These are phyloP conservation scores for Phylloporus rhodoxanthus DNA, from an alignment of 768 basidiomycete genomes.

Conservation along the genomic window DNA sequence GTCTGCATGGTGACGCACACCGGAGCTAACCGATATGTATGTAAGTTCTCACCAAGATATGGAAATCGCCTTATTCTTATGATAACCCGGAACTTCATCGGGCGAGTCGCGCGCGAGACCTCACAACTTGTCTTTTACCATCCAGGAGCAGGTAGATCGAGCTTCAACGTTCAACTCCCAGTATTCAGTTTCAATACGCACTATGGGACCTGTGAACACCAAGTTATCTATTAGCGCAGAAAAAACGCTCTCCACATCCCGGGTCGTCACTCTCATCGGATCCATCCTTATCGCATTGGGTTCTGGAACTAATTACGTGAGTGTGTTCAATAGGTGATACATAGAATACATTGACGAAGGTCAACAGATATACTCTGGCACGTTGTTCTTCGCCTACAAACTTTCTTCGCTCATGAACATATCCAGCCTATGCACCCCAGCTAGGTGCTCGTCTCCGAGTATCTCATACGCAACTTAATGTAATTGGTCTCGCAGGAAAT, in stretches of 20 bases:
- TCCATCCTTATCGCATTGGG: constrained; percentile 57
- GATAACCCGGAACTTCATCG: no score
- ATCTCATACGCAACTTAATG: constrained; percentile 74
- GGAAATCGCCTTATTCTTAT: no score
- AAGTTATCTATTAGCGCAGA: constrained; percentile 21
- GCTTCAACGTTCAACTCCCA: no score
- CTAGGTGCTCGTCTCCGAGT: constrained; percentile 71
- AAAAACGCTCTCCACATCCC: constrained; percentile 33
- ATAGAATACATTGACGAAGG: background rate
- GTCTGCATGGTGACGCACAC: no score
- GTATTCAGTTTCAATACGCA: background rate
- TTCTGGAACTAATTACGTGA: constrained; percentile 72
- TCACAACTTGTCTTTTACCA: no score
- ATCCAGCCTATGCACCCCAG: constrained; percentile 78
- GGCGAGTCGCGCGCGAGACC: no score
- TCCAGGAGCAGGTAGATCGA: background rate
- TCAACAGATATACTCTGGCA: constrained; percentile 28
- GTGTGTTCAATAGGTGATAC: constrained; percentile 20
- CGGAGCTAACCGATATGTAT: no score
- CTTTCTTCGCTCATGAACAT: background rate
- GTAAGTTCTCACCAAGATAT: no score
- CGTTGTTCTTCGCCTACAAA: background rate
- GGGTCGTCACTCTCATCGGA: constrained; percentile 45
- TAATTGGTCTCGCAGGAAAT: constrained; percentile 77
- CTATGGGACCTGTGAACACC: constrained; percentile 6